Base-by-base conservation (phyloP, 1,284 basidiomycete genomes). In the Pholiota adiposa region DNA sequence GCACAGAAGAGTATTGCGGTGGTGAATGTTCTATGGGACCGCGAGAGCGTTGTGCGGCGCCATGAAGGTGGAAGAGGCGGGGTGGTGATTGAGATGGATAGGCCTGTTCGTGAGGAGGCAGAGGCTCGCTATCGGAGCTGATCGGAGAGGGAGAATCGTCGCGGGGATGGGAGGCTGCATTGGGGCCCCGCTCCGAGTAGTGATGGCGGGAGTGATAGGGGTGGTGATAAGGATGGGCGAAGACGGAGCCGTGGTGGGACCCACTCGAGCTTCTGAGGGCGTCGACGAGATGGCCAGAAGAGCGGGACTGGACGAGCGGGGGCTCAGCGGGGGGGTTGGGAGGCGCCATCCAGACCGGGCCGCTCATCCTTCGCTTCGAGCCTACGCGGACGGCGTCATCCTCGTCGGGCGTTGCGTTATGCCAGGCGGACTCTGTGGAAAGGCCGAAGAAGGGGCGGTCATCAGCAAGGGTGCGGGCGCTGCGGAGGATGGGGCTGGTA, bases 121-220 rank as follows among this genome's bases (percentile, higher is more conserved):
- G 63, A 14, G 73, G 76, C 61, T 90, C 87, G 9, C 85, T 86
- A 72, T 89, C 87, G 21, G 88, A 88, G 67, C 85, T 88, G 64
- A 84, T 79, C 38, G 87, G 86, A 0, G 89, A 89, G 0, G 86
- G 86, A 14, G 85, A 84, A 49, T 87, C 85, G 50, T 89, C 85
- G 54, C 78, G 78, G 6, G 71, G 52, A 27, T 62, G 74, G 12
- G 71, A 63, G 51, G 75, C 71, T 38, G 72, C 48, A 31, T 48
- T 12, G 46, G 62, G 58, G 51, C 43, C 56, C 54, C 49, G 44
- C 38, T 65, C 63, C 31, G 51, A 49, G n/a, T 29, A 27, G 18
- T 58, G 73, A 51, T 75, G 79, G 63, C 76, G 77, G 67, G 72
- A 70, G 59, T 63, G 75, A 63, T 65, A 67, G 44, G 71, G 67